Conservation (phyloP, 495 filamentous ascomycete species). For the Polyplosphaeria fusca region DNA sequence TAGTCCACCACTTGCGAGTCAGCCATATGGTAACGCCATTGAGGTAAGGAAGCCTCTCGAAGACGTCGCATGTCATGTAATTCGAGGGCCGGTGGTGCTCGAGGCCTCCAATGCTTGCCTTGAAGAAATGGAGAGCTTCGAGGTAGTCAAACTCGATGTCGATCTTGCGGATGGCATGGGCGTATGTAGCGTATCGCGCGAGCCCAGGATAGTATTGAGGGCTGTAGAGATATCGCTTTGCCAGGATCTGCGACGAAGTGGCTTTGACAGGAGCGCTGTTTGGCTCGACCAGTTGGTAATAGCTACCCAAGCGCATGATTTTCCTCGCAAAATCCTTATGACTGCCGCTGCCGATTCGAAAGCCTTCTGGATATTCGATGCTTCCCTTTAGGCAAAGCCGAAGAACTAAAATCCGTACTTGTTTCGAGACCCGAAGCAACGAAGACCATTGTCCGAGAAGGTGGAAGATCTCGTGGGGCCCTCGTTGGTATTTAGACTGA, state of each 20-base stretch:
- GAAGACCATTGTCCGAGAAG: background rate
- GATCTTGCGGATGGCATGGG: slow-evolving; percentile 9
- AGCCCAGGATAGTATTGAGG: slow-evolving; percentile 11
- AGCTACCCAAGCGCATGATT: background rate
- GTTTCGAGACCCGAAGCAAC: background rate
- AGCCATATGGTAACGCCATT: background rate
- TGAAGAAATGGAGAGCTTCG: slow-evolving; percentile 11
- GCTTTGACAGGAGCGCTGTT: background rate
- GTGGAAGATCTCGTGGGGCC: background rate
- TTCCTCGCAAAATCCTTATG: background rate
- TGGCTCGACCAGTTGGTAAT: background rate
- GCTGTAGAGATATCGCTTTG: background rate
- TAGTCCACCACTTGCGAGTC: background rate
- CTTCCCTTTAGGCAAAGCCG: background rate
- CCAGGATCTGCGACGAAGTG: background rate
- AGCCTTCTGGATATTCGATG: background rate
- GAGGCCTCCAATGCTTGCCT: slow-evolving; percentile 1
- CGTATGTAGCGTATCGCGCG: slow-evolving; percentile 3
- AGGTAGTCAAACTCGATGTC: slow-evolving; percentile 6
- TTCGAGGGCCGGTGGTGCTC: background rate
- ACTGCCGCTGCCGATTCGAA: background rate
- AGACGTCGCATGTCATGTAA: slow-evolving; percentile 7
- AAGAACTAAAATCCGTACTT: background rate
- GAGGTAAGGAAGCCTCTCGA: slow-evolving; percentile 8
- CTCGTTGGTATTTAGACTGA: too few species aligned